These are phyloP conservation scores for Yamadazyma jaroonii DNA, from an alignment of 1,139 yeast species.

Conservation along the genomic window DNA sequence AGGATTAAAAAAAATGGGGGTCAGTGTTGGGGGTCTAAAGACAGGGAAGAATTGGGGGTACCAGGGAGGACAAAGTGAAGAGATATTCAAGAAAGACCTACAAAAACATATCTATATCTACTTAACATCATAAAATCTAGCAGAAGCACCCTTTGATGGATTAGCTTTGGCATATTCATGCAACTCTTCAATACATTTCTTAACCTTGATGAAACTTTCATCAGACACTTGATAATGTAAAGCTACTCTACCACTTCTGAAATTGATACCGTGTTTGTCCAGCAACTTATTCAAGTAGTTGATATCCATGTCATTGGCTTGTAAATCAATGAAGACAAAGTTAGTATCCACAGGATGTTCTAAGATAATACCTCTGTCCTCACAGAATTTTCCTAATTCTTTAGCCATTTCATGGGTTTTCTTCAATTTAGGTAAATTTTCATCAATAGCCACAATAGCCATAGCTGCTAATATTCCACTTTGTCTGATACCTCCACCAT, in stretches of 20 bases:
- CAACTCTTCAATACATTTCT: constrained; percentile 58
- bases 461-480: constrained; percentile 80
- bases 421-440: constrained; percentile 61
- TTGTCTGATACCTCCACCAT: constrained; percentile 95
- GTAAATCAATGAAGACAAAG: constrained; percentile 76
- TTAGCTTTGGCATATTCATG: constrained; percentile 39
- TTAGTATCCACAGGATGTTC: constrained; percentile 83
- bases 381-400: constrained; percentile 61
- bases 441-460: constrained; percentile 77
- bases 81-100: no score
- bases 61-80: no score
- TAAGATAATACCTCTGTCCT: constrained; percentile 44
- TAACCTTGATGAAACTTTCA: constrained; percentile 64
- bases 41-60: no score
- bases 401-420: constrained; percentile 68
- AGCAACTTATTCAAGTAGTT: constrained; percentile 55
- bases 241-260: constrained; percentile 76
- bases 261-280: constrained; percentile 56
- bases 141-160: constrained; percentile 12
- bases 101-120: no score
- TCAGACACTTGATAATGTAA: constrained; percentile 79
- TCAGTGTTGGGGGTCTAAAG: no score
- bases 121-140: constrained; percentile 3
- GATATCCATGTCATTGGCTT: constrained; percentile 58
- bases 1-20: no score